phyloP scores from a whole-genome alignment of 176 grass and related monocot species.

The Olyra latifolia region DNA sequence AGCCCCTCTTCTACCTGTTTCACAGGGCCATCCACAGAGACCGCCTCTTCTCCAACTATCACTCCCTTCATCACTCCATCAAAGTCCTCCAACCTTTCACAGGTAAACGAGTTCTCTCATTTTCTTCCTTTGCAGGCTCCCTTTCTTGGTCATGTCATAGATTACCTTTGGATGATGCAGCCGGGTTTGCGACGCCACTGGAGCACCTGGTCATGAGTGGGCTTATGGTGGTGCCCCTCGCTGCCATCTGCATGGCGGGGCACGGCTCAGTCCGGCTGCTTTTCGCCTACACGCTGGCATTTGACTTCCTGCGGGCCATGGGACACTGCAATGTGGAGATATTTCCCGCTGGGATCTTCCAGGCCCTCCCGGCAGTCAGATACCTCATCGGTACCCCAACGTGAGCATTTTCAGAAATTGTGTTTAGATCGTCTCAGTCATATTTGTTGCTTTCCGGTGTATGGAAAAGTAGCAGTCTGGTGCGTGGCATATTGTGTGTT shows the following conservation, averaged over 20 bases:
- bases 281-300: slow-evolving; percentile 36
- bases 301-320: slow-evolving; percentile 65
- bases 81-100: slow-evolving; percentile 49
- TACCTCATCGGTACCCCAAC: slow-evolving; percentile 59
- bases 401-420: slow-evolving; percentile 18
- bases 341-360: slow-evolving; percentile 34
- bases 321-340: slow-evolving; percentile 60
- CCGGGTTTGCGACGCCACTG: slow-evolving; percentile 55
- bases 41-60: slow-evolving; percentile 45
- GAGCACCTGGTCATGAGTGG: slow-evolving; percentile 44
- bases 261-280: slow-evolving; percentile 43
- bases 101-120: slow-evolving; percentile 13
- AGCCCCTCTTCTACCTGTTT: slow-evolving; percentile 56
- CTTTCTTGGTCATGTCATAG: background rate
- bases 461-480: background rate
- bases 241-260: slow-evolving; percentile 45
- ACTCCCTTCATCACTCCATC: slow-evolving; percentile 56
- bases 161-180: slow-evolving; percentile 16
- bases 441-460: background rate
- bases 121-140: background rate
- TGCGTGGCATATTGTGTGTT: no score
- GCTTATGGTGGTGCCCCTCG: slow-evolving; percentile 53
- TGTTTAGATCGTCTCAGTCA: background rate
- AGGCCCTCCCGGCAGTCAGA: slow-evolving; percentile 38
- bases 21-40: slow-evolving; percentile 52